Evolutionary conservation across 1,284 basidiomycete genomes (phyloP).

Genomic region (Agaricales sp.): DNA sequence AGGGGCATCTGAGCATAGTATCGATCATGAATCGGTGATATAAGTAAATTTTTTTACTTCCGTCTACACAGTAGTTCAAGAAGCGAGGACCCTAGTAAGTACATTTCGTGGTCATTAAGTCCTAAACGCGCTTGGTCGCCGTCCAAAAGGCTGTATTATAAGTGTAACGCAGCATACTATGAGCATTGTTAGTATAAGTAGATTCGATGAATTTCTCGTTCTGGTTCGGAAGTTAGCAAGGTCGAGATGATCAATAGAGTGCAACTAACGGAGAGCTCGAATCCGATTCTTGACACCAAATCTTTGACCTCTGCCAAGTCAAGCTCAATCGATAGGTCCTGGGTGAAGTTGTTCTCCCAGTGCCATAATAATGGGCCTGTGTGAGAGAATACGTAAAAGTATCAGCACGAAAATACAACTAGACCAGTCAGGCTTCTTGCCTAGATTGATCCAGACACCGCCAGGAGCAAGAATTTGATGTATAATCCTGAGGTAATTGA

Average conservation of each 20-base stretch:
- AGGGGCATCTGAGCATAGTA: too few relatives aligned
- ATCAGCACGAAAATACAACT: background rate
- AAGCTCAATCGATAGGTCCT: slow-evolving; percentile 81
- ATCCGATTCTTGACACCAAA: slow-evolving; percentile 71
- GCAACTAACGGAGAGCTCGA: slow-evolving; percentile 65
- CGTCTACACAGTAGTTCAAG: too few relatives aligned
- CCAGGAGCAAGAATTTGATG: slow-evolving; percentile 71
- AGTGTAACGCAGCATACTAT: slow-evolving; percentile 81
- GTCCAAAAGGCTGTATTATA: slow-evolving; percentile 84
- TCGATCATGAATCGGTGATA: too few relatives aligned
- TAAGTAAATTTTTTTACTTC: too few relatives aligned
- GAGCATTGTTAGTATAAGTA: slow-evolving; percentile 80
- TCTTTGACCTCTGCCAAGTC: slow-evolving; percentile 82
- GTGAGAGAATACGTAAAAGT: slow-evolving; percentile 5
- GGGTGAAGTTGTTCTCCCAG: slow-evolving; percentile 79
- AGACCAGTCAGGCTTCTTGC: slow-evolving; percentile 21
- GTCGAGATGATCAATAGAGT: slow-evolving; percentile 3
- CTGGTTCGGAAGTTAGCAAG: slow-evolving; percentile 27
- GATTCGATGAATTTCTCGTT: slow-evolving; percentile 74
- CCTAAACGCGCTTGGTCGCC: too few relatives aligned
- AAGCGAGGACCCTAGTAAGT: too few relatives aligned
- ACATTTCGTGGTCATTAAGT: too few relatives aligned
- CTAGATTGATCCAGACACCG: slow-evolving; percentile 89
- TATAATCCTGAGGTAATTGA: slow-evolving; percentile 83
- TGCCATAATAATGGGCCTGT: slow-evolving; percentile 92